Base-by-base conservation (phyloP, 2,329 filamentous ascomycete species). In the Colletotrichum sp. region DNA sequence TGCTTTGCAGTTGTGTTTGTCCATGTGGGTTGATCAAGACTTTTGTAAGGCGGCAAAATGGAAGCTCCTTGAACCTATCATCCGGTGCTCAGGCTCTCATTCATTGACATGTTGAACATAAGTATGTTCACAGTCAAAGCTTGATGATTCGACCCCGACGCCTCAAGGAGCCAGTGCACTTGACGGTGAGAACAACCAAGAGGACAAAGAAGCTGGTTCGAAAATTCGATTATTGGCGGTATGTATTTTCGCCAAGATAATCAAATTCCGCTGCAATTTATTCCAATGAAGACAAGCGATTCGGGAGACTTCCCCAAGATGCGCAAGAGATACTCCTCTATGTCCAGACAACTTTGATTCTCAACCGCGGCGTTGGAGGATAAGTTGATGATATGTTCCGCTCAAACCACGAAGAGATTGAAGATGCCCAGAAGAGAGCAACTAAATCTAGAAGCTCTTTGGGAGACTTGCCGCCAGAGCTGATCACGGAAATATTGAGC, bases 361-460 rank as follows among this genome's bases (percentile, higher is more conserved):
- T 48, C n/a, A 21, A 21, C 10, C 10, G 2, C 4, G 3, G 43
- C 3, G 43, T 13, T 48, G n/a, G 43, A 21, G 10, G 6, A n/a
- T 2, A 48, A 12, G 43, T 1, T 13, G 0, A 5, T 1, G 2
- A 7, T 8, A 48, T 48, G 43, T 13, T 21, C 0, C 1, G 1
- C n/a, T 2, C 10, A 13, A 21, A 21, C 3, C 1, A 52, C n/a
- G 10, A 1, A 52, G 6, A 8, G 8, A 3, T 21, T 1, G 43
- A 8, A 52, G 43, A 21, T 1, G 43, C 43, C 10, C 6, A 13
- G 2, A 48, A 7, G 8, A n/a, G 6, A 0, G n/a, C 2, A 52
- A 21, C 6, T 13, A 52, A 0, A 3, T 21, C 10, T 2, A 52
- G 0, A 52, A 13, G 2, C 4, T 52, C 3, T 0, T 21, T 52